These are phyloP conservation scores for Suaeda aralocaspica DNA, from an alignment of 148 eudicot species.

Conservation along the genomic window DNA sequence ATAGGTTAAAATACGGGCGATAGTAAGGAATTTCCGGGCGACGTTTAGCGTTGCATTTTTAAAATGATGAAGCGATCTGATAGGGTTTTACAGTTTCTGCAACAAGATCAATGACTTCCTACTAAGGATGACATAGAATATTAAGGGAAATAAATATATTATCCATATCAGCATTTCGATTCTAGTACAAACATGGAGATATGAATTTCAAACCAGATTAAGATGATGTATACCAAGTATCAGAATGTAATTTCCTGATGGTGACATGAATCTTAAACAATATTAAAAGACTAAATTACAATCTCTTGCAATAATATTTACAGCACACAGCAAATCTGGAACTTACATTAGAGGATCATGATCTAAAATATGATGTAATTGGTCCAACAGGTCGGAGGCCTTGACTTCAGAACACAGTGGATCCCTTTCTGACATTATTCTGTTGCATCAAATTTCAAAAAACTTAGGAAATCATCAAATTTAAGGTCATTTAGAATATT, in stretches of 20 bases:
- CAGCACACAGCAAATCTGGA: background rate
- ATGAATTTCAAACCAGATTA: background rate
- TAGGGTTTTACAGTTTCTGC: background rate
- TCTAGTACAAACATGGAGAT: too few relatives aligned
- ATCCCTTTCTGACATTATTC: constrained; percentile 18
- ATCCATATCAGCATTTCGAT: too few relatives aligned
- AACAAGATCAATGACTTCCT: too few relatives aligned
- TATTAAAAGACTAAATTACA: background rate
- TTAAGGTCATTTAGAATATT: background rate
- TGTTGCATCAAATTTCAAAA: background rate
- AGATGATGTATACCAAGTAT: background rate
- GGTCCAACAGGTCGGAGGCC: constrained; percentile 30
- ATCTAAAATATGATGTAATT: constrained; percentile 34
- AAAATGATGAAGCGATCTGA: background rate
- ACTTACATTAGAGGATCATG: constrained; percentile 52
- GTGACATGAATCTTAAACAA: too few relatives aligned
- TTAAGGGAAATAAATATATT: too few relatives aligned
- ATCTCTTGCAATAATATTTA: background rate
- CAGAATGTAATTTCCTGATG: too few relatives aligned
- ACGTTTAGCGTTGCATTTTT: background rate
- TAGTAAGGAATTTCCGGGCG: too few relatives aligned
- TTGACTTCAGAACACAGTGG: constrained; percentile 24
- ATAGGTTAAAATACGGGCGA: too few relatives aligned
- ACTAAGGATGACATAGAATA: too few relatives aligned
- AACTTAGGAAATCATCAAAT: background rate